These are phyloP conservation scores for Acanthamoeba divionensis DNA, from an alignment of 208 protist genomes.

Conservation along the genomic window DNA sequence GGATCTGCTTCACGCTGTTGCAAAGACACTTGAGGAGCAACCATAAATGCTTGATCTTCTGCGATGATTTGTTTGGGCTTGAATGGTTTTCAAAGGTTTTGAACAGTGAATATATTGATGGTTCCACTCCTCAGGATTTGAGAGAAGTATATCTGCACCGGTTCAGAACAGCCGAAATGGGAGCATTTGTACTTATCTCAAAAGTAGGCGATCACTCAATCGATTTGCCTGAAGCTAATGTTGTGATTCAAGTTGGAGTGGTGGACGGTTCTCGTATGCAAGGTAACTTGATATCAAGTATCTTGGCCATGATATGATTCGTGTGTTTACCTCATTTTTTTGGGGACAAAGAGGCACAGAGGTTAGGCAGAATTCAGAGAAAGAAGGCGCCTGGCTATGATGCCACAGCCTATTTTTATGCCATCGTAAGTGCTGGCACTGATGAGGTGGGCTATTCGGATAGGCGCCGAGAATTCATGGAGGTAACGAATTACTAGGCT, in stretches of 20 bases:
- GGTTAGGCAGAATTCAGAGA: conserved; percentile 92
- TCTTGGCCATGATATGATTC: background rate
- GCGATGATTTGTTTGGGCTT: conserved; percentile 23
- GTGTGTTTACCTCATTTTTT: background rate
- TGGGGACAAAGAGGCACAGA: conserved; percentile 86
- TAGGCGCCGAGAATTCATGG: conserved; percentile 96
- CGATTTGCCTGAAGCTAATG: conserved; percentile 98
- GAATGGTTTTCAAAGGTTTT: conserved; percentile 3
- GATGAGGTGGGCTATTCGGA: conserved; percentile 94
- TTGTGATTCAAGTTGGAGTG: conserved; percentile 93
- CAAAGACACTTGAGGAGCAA: background rate
- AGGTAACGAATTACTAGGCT: no score
- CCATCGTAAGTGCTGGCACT: conserved; percentile 94
- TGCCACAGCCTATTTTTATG: conserved; percentile 97
- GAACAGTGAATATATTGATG: conserved; percentile 16
- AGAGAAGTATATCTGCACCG: conserved; percentile 67
- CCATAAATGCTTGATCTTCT: conserved; percentile 15
- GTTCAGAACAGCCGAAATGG: conserved; percentile 84
- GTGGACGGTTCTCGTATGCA: conserved; percentile 65
- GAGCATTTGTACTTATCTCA: conserved; percentile 94
- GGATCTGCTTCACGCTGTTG: conserved; percentile 6
- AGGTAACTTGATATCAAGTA: conserved; percentile 77
- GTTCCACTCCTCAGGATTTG: background rate
- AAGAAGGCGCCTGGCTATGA: conserved; percentile 77
- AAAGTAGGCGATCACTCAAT: conserved; percentile 95